phyloP scores from a whole-genome alignment of 805 yeast genomes.

The Naumovozyma dairenensis region DNA sequence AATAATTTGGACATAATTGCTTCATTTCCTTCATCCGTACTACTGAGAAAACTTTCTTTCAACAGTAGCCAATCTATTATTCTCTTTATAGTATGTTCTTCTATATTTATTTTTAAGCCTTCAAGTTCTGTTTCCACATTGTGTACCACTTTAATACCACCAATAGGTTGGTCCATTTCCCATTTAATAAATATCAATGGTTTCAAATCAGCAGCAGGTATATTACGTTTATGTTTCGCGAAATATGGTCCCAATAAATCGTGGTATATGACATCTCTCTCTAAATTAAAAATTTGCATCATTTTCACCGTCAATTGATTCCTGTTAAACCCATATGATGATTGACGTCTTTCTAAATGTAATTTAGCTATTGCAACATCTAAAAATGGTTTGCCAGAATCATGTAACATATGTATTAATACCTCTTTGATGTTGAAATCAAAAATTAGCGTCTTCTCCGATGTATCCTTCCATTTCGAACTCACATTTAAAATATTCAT shows the following conservation, averaged over 20 bases:
- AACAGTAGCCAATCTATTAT: constrained; percentile 52
- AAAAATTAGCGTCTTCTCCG: constrained; percentile 44
- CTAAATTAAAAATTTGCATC: constrained; percentile 62
- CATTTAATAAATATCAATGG: constrained; percentile 45
- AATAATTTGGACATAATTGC: constrained; percentile 5
- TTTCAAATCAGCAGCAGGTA: constrained; percentile 2
- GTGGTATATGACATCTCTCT: constrained; percentile 49
- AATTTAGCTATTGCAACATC: constrained; percentile 60
- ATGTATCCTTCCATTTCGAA: constrained; percentile 18
- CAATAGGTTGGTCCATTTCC: constrained; percentile 79
- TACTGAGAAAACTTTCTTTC: neutral
- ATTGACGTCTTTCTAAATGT: constrained; percentile 49
- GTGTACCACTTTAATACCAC: constrained; percentile 79
- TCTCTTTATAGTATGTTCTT: constrained; percentile 55
- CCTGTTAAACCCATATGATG: constrained; percentile 55
- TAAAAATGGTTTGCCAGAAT: constrained; percentile 50
- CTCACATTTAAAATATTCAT: constrained; percentile 36
- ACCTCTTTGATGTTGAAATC: constrained; percentile 58
- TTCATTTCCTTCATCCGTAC: constrained; percentile 1
- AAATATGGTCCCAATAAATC: constrained; percentile 53
- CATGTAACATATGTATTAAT: constrained; percentile 58
- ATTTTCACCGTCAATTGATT: constrained; percentile 50
- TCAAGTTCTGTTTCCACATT: constrained; percentile 47
- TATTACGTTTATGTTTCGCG: constrained; percentile 8
- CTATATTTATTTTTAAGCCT: constrained; percentile 66